Percentiles rank a stretch among this genome's conserved stretches.
phyloP scores from a whole-genome alignment of 805 yeast species.

The Saccharomyces kudriavzevii region DNA sequence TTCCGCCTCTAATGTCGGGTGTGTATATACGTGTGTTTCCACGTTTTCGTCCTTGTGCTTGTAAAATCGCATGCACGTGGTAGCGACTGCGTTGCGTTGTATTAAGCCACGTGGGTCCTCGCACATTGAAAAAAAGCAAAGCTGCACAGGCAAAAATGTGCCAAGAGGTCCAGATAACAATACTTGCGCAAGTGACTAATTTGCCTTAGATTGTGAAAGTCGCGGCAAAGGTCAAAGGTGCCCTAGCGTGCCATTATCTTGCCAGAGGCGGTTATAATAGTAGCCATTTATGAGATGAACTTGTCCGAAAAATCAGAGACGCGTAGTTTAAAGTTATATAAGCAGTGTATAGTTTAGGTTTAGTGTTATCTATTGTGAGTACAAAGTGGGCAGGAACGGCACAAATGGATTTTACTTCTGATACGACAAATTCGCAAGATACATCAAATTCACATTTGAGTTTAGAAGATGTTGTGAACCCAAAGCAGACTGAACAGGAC shows the following conservation, averaged over 20 bases:
- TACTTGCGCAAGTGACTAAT: not conserved
- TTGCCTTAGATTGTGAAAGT: not conserved
- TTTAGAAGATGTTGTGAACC: not conserved
- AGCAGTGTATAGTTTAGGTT: not conserved
- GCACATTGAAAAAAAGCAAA: not conserved
- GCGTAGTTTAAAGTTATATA: not conserved
- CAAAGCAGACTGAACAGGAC: not conserved
- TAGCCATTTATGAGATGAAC: not conserved
- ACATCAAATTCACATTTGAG: not conserved
- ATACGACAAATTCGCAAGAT: conserved; percentile 6
- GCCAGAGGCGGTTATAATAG: not conserved
- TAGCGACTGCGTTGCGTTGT: not conserved
- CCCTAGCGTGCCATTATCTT: not conserved
- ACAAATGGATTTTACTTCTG: conserved; percentile 23
- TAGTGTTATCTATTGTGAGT: not conserved
- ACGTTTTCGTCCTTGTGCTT: not conserved
- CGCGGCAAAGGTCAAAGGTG: not conserved
- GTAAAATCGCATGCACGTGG: not conserved
- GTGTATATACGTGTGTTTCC: not conserved
- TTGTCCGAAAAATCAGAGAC: not conserved
- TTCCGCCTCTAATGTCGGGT: not conserved
- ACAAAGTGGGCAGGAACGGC: not conserved
- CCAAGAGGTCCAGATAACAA: not conserved
- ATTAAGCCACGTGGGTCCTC: not conserved
- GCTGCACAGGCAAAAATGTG: not conserved